phyloP scores from a whole-genome alignment of 371 early-diverging fungal species.

The Rhizopus delemar region DNA sequence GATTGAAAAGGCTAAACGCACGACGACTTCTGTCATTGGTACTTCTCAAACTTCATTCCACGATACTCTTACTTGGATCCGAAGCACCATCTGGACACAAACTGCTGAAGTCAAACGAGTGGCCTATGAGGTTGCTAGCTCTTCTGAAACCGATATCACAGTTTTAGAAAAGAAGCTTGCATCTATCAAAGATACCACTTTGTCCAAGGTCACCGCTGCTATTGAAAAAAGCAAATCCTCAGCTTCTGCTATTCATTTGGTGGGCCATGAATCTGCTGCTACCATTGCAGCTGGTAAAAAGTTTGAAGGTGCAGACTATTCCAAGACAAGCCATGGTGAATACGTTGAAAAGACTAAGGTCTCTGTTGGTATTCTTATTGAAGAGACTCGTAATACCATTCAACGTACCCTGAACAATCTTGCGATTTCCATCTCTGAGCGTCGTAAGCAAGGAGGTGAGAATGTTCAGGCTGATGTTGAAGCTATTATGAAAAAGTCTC shows the following conservation, averaged over 20 bases:
- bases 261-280: conserved; percentile 17
- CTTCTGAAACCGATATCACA: conserved; percentile 6
- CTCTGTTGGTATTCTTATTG: conserved; percentile 26
- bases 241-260: conserved; percentile 17
- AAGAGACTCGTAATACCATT: conserved; percentile 22
- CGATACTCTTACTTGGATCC: conserved; percentile 25
- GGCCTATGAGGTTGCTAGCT: conserved; percentile 20
- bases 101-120: conserved; percentile 23
- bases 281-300: conserved; percentile 26
- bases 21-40: conserved; percentile 23
- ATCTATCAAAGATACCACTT: conserved; percentile 13
- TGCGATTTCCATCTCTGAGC: conserved; percentile 24
- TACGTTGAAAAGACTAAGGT: conserved; percentile 29
- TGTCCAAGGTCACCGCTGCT: conserved; percentile 9
- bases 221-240: conserved; percentile 24
- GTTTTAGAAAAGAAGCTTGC: conserved; percentile 15
- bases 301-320: conserved; percentile 29
- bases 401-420: conserved; percentile 22
- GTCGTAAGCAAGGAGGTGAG: conserved; percentile 35
- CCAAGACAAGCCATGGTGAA: conserved; percentile 15
- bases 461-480: conserved; percentile 30
- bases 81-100: conserved; percentile 30
- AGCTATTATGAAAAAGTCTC: conserved; percentile 27
- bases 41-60: conserved; percentile 34
- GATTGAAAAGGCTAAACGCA: conserved; percentile 33